phyloP scores from a whole-genome alignment of 345 rosid species.

The Brassica cretica region DNA sequence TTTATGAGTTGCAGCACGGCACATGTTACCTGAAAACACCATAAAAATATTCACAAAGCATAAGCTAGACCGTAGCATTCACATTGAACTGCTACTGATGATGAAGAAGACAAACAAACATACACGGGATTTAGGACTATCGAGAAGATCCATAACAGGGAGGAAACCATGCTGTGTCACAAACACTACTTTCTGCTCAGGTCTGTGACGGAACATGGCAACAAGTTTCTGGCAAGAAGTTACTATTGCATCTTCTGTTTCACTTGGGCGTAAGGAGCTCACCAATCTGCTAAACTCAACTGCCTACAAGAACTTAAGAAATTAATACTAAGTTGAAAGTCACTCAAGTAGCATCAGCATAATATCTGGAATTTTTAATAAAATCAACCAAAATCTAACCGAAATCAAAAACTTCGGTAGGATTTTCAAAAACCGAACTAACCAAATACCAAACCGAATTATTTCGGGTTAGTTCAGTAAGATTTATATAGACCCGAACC shows the following conservation, averaged over 20 bases:
- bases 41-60: slow-evolving; percentile 12
- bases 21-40: slow-evolving; percentile 67
- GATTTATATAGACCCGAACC: too few relatives aligned
- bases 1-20: slow-evolving; percentile 92
- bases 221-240: slow-evolving; percentile 80
- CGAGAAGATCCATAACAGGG: slow-evolving; percentile 85
- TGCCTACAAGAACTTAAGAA: slow-evolving; percentile 52
- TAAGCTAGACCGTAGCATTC: slow-evolving; percentile 11
- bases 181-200: slow-evolving; percentile 86
- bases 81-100: slow-evolving; percentile 5
- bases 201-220: slow-evolving; percentile 76
- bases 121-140: slow-evolving; percentile 80
- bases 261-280: slow-evolving; percentile 70
- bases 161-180: slow-evolving; percentile 91
- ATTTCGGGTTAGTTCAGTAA: too few relatives aligned
- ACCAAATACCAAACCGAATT: too few relatives aligned
- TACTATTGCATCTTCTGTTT: slow-evolving; percentile 84
- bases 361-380: neutral
- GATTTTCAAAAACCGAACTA: too few relatives aligned
- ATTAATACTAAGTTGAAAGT: slow-evolving; percentile 1
- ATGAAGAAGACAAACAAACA: slow-evolving; percentile 33
- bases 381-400: too few relatives aligned
- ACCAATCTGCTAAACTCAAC: slow-evolving; percentile 90
- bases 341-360: slow-evolving; percentile 24
- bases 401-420: too few relatives aligned